Conservation (phyloP, 176 grass and related monocot species). For the Eleusine coracana region DNA sequence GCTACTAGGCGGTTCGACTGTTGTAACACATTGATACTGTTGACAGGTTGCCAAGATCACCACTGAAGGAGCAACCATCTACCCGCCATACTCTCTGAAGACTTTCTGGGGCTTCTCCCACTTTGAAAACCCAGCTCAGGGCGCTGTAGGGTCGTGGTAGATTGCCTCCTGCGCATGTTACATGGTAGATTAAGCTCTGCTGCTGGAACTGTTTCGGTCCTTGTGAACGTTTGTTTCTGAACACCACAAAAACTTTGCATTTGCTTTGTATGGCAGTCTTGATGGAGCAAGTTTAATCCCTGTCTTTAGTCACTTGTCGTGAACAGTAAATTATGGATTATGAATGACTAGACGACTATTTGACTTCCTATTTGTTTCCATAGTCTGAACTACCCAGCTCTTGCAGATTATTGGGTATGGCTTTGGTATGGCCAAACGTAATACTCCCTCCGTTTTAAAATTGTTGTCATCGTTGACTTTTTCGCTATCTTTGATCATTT, state of each 20-base stretch:
- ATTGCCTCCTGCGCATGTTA: constrained; percentile 35
- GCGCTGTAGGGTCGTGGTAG: constrained; percentile 92
- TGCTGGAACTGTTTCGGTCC: constrained; percentile 4
- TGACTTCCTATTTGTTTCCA: background rate
- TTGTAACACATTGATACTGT: background rate
- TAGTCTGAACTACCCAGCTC: background rate
- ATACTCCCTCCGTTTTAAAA: too few species aligned
- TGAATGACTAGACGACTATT: background rate
- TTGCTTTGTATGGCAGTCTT: constrained; percentile 45
- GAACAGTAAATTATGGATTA: constrained; percentile 18
- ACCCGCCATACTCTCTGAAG: constrained; percentile 82
- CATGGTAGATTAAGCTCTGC: constrained; percentile 54
- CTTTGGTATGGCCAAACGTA: too few species aligned
- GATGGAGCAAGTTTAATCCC: constrained; percentile 1
- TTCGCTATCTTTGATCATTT: too few species aligned
- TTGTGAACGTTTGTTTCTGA: constrained; percentile 23
- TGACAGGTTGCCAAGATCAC: constrained; percentile 92
- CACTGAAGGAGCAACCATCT: constrained; percentile 75
- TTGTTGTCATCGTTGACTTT: too few species aligned
- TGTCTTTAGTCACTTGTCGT: background rate
- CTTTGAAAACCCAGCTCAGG: constrained; percentile 85
- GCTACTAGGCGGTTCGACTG: background rate
- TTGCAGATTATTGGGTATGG: too few species aligned
- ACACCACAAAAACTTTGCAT: constrained; percentile 15
- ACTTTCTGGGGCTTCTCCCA: constrained; percentile 83